These are phyloP conservation scores for Podospora didyma DNA, from an alignment of 495 filamentous ascomycete species.

Conservation along the genomic window DNA sequence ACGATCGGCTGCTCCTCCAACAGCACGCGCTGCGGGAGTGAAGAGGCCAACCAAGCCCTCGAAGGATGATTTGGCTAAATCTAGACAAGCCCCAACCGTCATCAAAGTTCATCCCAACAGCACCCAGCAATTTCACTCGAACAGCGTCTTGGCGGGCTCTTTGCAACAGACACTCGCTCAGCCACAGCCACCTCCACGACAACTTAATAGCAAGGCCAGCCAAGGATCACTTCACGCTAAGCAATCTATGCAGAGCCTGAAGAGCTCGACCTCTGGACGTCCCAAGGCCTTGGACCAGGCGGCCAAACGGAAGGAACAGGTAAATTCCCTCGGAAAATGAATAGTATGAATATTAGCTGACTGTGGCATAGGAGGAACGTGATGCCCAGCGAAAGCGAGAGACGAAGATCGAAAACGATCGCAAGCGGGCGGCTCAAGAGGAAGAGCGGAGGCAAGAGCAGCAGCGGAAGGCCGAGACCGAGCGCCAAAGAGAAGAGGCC, in stretches of 20 bases:
- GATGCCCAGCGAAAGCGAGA: constrained; percentile 75
- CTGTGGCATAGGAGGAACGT: constrained; percentile 57
- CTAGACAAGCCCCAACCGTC: constrained; percentile 70
- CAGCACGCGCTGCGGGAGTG: constrained; percentile 48
- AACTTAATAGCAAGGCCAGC: constrained; percentile 59
- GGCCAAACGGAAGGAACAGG: constrained; percentile 68
- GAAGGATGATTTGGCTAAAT: constrained; percentile 60
- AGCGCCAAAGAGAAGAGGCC: constrained; percentile 47
- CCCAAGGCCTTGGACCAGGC: constrained; percentile 60
- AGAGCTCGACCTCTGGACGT: constrained; percentile 58
- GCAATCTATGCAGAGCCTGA: constrained; percentile 62
- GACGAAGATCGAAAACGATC: constrained; percentile 70
- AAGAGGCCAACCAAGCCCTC: constrained; percentile 68
- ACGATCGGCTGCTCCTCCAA: constrained; percentile 43
- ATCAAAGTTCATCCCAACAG: constrained; percentile 74
- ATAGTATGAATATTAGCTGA: neutral
- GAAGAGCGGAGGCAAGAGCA: constrained; percentile 50
- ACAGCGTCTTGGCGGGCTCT: constrained; percentile 51
- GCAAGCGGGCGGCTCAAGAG: constrained; percentile 63
- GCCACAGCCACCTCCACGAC: constrained; percentile 34
- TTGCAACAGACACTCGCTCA: constrained; percentile 56
- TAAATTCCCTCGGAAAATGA: neutral
- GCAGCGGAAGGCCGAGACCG: constrained; percentile 34
- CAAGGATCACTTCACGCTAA: constrained; percentile 62
- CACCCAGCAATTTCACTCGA: constrained; percentile 61